Evolutionary conservation across 495 filamentous ascomycete species (phyloP).

Genomic region (Penicillium riverlandense): DNA sequence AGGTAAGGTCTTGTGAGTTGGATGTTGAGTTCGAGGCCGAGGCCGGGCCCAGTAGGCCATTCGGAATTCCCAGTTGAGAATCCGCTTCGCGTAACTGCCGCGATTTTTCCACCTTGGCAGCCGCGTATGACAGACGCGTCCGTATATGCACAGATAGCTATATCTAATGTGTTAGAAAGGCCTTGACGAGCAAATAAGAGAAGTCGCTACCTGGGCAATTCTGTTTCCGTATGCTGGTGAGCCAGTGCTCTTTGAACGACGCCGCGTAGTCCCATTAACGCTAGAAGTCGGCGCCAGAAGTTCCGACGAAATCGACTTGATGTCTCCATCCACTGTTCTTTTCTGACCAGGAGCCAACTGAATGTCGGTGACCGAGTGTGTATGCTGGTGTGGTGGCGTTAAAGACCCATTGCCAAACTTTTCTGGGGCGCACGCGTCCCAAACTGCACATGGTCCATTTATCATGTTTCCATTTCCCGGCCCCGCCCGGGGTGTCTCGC

Average conservation of each 20-base stretch:
- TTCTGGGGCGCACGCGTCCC: conserved; percentile 1
- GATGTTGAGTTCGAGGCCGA: conserved; percentile 4
- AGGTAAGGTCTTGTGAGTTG: conserved; percentile 1
- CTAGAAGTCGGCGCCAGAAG: conserved; percentile 22
- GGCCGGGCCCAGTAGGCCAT: conserved; percentile 19
- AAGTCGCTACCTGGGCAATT: conserved; percentile 62
- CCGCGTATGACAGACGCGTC: conserved; percentile 77
- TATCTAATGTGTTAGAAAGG: conserved; percentile 12
- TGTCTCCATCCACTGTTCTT: conserved; percentile 57
- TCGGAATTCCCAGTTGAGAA: conserved; percentile 54
- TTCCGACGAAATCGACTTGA: conserved; percentile 43
- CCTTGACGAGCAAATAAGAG: neutral
- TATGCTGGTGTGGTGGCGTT: neutral
- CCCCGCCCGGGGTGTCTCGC: conserved; percentile 2
- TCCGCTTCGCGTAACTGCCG: conserved; percentile 65
- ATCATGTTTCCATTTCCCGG: conserved; percentile 4
- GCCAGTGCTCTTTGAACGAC: conserved; percentile 65
- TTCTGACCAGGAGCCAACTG: conserved; percentile 36
- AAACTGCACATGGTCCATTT: conserved; percentile 3
- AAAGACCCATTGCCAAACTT: conserved; percentile 6
- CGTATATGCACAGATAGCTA: conserved; percentile 72
- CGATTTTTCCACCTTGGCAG: conserved; percentile 83
- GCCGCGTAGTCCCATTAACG: conserved; percentile 18
- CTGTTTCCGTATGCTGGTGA: conserved; percentile 52
- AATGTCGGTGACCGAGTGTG: neutral